A percentile compares a stretch with the other conserved stretches of the same genome.
Evolutionary conservation across 169 alveolate genomes (phyloP).

Genomic region (Plasmodium relictum): DNA sequence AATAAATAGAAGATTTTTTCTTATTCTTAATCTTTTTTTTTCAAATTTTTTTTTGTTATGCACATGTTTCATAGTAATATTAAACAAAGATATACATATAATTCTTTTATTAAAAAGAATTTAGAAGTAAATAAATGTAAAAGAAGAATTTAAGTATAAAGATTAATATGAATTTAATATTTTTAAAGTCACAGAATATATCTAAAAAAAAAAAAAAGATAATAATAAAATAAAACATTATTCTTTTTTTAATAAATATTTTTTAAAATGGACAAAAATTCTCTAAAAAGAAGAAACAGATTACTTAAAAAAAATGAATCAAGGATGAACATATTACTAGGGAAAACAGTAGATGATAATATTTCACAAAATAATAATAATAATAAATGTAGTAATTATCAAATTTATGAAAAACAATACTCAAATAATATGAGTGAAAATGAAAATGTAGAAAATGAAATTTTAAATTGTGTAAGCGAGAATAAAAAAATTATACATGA

Average conservation of each 20-base stretch:
- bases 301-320: constrained; percentile 67
- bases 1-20: no score
- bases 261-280: constrained; percentile 50
- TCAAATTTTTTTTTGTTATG: no score
- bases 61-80: no score
- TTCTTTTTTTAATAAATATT: neutral
- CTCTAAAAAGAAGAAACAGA: constrained; percentile 54
- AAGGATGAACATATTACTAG: constrained; percentile 52
- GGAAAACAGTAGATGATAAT: constrained; percentile 9
- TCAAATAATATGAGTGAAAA: neutral
- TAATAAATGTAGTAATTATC: neutral
- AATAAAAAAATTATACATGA: neutral
- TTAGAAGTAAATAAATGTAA: no score
- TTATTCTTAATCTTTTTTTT: no score
- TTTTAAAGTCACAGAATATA: no score
- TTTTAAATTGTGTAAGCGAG: neutral
- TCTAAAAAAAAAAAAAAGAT: no score
- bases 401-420: neutral
- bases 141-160: no score
- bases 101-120: no score
- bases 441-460: neutral
- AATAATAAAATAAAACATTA: no score
- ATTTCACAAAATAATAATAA: neutral
- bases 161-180: no score
- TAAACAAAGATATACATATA: no score